phyloP scores from a whole-genome alignment of 164 flowering plant species.

The Liquidambar formosana region DNA sequence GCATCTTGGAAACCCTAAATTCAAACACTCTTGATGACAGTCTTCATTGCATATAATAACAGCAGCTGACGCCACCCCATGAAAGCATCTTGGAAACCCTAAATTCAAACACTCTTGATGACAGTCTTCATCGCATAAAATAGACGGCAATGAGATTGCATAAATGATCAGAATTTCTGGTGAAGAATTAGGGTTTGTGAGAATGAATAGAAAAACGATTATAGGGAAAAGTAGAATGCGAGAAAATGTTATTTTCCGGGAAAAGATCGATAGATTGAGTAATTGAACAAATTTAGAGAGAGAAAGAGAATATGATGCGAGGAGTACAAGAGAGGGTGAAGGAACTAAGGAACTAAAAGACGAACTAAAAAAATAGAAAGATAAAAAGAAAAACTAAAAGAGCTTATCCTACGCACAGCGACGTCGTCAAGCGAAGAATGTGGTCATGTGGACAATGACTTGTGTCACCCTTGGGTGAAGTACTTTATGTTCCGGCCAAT shows the following conservation, averaged over 20 bases:
- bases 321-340: slow-evolving; percentile 8
- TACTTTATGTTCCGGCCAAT: too few species aligned
- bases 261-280: not conserved
- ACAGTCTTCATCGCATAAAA: too few species aligned
- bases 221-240: not conserved
- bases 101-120: not conserved
- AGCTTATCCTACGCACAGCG: not conserved
- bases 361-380: too few species aligned
- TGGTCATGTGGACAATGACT: too few species aligned
- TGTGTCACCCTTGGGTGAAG: too few species aligned
- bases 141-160: too few species aligned
- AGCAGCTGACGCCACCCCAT: slow-evolving; percentile 90
- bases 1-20: slow-evolving; percentile 35
- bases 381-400: too few species aligned
- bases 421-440: too few species aligned
- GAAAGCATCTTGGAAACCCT: slow-evolving; percentile 55
- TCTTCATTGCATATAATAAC: slow-evolving; percentile 29
- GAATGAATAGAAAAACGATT: not conserved
- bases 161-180: not conserved
- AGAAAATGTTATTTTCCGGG: not conserved
- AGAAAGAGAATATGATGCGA: slow-evolving; percentile 15
- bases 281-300: not conserved
- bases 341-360: not conserved
- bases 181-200: not conserved
- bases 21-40: not conserved